phyloP scores from a whole-genome alignment of 768 basidiomycete species.

The Leccinum rimulosum region DNA sequence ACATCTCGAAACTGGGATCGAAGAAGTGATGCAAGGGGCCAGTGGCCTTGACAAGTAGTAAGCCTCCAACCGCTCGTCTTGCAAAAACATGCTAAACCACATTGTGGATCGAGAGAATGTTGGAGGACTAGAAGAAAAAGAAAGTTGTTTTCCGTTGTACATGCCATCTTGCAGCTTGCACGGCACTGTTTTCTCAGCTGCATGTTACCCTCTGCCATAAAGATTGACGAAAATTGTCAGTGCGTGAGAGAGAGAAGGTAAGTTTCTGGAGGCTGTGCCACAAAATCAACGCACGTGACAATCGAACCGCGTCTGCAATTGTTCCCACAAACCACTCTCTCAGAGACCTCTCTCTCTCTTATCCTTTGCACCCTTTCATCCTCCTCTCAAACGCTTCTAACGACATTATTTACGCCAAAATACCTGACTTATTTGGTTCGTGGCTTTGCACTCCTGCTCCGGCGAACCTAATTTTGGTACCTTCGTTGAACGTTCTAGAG shows the following conservation, averaged over 20 bases:
- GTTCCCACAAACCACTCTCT: constrained; percentile 17
- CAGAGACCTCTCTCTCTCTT: constrained; percentile 10
- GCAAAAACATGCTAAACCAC: background rate
- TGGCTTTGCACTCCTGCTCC: background rate
- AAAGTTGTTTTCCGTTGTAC: background rate
- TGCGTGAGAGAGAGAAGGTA: too few species aligned
- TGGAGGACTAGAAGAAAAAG: background rate
- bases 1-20: constrained; percentile 18
- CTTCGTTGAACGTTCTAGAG: constrained; percentile 10
- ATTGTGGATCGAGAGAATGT: background rate
- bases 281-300: constrained; percentile 35
- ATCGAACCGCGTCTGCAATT: constrained; percentile 29
- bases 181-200: background rate
- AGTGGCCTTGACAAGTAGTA: background rate
- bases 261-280: background rate
- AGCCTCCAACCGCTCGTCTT: background rate
- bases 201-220: background rate
- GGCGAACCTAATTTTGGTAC: background rate
- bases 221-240: too few species aligned
- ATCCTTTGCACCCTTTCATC: constrained; percentile 5
- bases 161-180: background rate
- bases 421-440: constrained; percentile 17
- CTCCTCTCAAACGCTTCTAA: constrained; percentile 14
- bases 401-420: constrained; percentile 10
- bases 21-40: constrained; percentile 7